Evolutionary conservation across 768 basidiomycete species (phyloP), one percentile per base, ranked within the genome.

Genomic region (Hortiboletus campestris): DNA sequence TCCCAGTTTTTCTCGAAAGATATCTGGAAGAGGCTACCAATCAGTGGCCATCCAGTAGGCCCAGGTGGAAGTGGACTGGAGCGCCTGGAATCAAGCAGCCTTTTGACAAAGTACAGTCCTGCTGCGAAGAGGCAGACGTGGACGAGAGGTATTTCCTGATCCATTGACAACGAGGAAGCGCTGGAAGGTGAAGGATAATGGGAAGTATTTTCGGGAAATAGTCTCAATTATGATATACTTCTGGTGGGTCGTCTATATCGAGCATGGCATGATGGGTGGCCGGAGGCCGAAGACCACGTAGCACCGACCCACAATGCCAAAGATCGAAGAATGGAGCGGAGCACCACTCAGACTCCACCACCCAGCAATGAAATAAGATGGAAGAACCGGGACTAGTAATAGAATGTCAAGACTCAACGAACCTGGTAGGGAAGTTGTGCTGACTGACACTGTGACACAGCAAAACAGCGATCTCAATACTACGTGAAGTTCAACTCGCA

Each of bases 1-100:
- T 79, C 53, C 82, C 83, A 84, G 54, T 76, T 76, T 58, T 76
- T 71, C 34, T 75, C 73, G 14, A 67, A 63, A 31, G 83, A 79
- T 76, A 85, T 78, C 57, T 82, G 78, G 25, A 81, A 67, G 12
- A 80, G 61, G 58, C 81, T 84, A 14, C 84, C 84, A 28, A 85
- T 65, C 13, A 85, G 22, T 13, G 77, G 83, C 57, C 53, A 61
- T 2, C 63, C 63, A 46, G 38, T 34, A 4, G 67, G 67, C 2
- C 67, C 67, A 17, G 60, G 66, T 20, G 67, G 67, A 39, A 58
- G 51, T 13, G 17, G 46, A 32, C 6, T 4, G 11, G 35, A 51
- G n/a, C 4, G 34, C 17, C 41, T 55, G 17, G 49, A 55, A 16
- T 41, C 16, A 16, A 59, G 16, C 8, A 61, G 9, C 6, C 34